Base-by-base conservation (phyloP, 78 protist species). In the Speleostelium caveatum region DNA sequence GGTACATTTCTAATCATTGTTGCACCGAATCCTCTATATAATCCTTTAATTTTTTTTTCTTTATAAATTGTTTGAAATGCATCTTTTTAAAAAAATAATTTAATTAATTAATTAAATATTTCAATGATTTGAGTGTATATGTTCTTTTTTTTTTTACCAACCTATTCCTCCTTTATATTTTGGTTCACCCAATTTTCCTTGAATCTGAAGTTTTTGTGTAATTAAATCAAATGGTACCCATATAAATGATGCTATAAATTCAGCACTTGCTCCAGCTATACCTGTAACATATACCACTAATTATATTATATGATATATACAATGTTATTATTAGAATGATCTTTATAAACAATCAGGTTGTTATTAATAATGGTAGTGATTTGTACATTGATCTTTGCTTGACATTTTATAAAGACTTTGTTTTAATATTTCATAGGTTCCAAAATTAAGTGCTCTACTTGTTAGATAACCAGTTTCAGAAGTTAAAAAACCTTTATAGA, bases 211-310 rank as follows among this genome's bases (percentile, higher is more conserved):
- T 32, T 60, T 67, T 59, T 83, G 90, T 7, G 90, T 83, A 7
- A 75, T 65, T 3, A 83, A 73, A 69, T 83, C 90, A 56, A 83
- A 83, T 58, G 90, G 90, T 38, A 83, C 90, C 76, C 80, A 83
- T 8, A 83, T 62, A 3, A 32, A 41, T 3, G 67, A 42, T 21
- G 62, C 58, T 6, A 60, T 69, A 7, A 73, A 30, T 56, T 83
- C 90, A 4, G 90, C 75, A 24, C 58, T 56, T 12, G 42, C 90
- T 2, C 90, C 90, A 17, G 90, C 53, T 4, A 83, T 14, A 0
- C 63, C 30, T 71, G 77, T 71, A 17, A 71, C 42, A 42, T 36
- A 33, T 32, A 71, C 41, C 30, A 71, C 75, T 68, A 42, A 21
- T 16, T 3, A 22, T 16, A 22, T 22, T 55, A 22, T 55, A 55